Conservation (phyloP, 2,329 filamentous ascomycete species). For the Trichoderma sp. region DNA sequence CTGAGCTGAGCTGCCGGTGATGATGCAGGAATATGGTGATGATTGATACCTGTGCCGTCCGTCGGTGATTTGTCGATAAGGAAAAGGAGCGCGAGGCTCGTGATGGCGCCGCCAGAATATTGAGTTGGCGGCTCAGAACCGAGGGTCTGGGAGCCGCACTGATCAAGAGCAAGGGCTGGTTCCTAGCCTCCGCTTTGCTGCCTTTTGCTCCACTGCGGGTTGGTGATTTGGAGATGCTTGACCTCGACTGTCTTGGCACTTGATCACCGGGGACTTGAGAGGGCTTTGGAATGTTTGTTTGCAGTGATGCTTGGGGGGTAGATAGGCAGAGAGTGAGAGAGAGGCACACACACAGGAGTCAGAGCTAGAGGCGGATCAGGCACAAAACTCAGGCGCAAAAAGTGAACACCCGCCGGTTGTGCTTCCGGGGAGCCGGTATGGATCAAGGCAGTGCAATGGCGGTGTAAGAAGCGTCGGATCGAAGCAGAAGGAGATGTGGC, state of each 20-base stretch:
- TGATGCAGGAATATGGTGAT: neutral
- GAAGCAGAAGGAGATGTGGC: neutral
- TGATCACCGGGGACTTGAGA: neutral
- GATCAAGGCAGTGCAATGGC: neutral
- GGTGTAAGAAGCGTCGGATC: neutral
- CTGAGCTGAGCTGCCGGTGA: neutral
- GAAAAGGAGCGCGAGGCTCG: neutral
- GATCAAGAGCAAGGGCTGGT: conserved; percentile 11
- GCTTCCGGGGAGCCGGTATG: neutral
- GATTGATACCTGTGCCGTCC: neutral
- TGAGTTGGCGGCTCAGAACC: conserved; percentile 5
- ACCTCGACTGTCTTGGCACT: neutral
- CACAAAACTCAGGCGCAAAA: neutral
- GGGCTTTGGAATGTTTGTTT: neutral
- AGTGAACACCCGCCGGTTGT: neutral
- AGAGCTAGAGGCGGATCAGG: neutral
- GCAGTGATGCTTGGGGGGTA: neutral
- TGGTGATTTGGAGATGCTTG: neutral
- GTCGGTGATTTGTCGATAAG: neutral
- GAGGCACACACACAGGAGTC: neutral
- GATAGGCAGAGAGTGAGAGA: neutral
- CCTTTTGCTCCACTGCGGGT: conserved; percentile 6
- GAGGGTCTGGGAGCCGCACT: conserved; percentile 15
- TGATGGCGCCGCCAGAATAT: conserved; percentile 11
- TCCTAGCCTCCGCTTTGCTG: conserved; percentile 10